Base-by-base conservation (phyloP, 2,329 filamentous ascomycete species). In the Colletotrichum echinochloae region DNA sequence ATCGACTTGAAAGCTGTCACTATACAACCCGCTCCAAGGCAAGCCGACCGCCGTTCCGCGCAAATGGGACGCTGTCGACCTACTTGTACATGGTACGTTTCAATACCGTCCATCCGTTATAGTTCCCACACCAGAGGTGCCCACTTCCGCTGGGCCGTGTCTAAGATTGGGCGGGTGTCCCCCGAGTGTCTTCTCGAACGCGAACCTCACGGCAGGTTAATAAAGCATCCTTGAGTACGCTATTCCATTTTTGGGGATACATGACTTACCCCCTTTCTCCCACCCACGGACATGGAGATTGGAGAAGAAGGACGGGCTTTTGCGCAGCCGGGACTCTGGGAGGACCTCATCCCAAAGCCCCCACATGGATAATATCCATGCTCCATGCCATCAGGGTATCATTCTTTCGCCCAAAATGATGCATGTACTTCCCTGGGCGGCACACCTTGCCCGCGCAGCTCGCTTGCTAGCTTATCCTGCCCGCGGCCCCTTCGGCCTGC, bases 351-450 rank as follows among this genome's bases (percentile, higher is more conserved):
- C 48, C 55, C 39, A 44, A 55, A 16, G 28, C 67, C 63, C 67
- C 63, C 41, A 63, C 67, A 70, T 70, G 67, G 67, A 66, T 70
- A 66, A 66, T 70, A 66, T 66, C 20, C 30, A 65, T 65, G n/a
- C n/a, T n/a, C 66, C 67, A 70, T 61, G 56, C 67, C 56, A n/a
- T n/a, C n/a, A 62, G 57, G 44, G 33, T 28, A 37, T 1, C 23
- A 49, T 60, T 35, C 41, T 46, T 3, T n/a, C 56, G 46, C 26
- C 12, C 56, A 48, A 60, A 44, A 46, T n/a, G 23, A 23, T 46
- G 44, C 20, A 46, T 20, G 16, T 37, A 44, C 20, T n/a, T 51
- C 44, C 44, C 23, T 61, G 48, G n/a, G 41, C 39, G 6, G 41
- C 41, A 16, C 30, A 60, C 39, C 28, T 7, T 20, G 41, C 26